Evolutionary conservation across 2,329 filamentous ascomycete genomes (phyloP), one percentile per base, ranked within the genome.

Genomic region (Epichloe festucae): DNA sequence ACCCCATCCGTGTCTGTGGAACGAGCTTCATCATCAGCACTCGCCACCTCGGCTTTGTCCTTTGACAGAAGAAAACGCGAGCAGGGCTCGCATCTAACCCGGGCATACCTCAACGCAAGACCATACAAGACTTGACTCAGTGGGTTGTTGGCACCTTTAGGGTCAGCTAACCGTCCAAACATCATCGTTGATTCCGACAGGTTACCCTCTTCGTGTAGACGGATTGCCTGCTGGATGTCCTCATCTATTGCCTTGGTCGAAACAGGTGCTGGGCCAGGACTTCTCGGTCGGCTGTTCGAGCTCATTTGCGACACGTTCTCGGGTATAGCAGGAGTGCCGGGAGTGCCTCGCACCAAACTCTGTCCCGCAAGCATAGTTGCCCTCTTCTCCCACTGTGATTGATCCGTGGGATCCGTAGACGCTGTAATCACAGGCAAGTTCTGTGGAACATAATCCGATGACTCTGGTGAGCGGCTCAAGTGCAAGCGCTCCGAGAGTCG

Each of bases 101-200:
- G 5, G 15, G n/a, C n/a, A 38, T 68, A 90, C 85, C 89, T 79
- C 58, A 96, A 70, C 49, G 91, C 90, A 53, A 98, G 84, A 3
- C 93, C 93, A 65, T 95, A 98, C 50, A 98, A 77, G 38, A 98
- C 93, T 70, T 98, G 91, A 62, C 89, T 93, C 57, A 98, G 76
- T 41, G 93, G 87, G 69, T 97, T 95, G 65, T 96, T 95, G 48
- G 84, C 81, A 23, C 88, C 89, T 50, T 82, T 75, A 0, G 87
- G 87, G 65, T 95, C 84, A 50, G 93, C 93, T 58, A 98, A 74
- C 54, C 76, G 74, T 31, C 82, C 86, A 70, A 98, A 98, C 69
- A 97, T 80, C 49, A 74, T 73, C n/a, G 93, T 96, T 50, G 89
- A 93, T 61, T 75, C 71, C 61, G 82, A 79, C 52, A 95, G 76